phyloP scores from a whole-genome alignment of 1,284 basidiomycete genomes.

The Anthracocystis panici-leucophaei region DNA sequence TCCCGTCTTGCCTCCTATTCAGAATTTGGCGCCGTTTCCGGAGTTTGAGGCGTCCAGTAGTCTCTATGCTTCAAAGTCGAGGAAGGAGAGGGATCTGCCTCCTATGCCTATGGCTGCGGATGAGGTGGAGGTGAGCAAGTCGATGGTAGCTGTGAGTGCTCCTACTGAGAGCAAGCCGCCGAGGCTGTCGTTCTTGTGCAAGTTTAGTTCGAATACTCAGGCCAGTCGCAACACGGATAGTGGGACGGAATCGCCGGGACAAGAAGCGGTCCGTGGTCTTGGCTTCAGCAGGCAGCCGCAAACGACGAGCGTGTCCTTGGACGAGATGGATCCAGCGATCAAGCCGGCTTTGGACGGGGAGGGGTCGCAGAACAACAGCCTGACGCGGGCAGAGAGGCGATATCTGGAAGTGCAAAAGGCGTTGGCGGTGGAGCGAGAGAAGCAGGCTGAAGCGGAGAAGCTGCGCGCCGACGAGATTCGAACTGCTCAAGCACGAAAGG shows the following conservation, averaged over 20 bases:
- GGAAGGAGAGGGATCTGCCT: slow-evolving; percentile 41
- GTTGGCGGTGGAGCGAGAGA: slow-evolving; percentile 47
- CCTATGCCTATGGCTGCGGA: slow-evolving; percentile 39
- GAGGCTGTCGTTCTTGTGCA: slow-evolving; percentile 44
- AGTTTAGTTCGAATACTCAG: slow-evolving; percentile 36
- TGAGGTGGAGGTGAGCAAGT: slow-evolving; percentile 8
- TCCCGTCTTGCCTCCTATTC: slow-evolving; percentile 50
- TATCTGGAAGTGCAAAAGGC: slow-evolving; percentile 54
- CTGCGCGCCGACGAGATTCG: slow-evolving; percentile 27
- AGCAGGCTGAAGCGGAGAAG: slow-evolving; percentile 51
- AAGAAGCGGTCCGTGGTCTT: slow-evolving; percentile 5
- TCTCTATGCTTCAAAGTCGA: neutral
- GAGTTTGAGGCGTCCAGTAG: slow-evolving; percentile 8
- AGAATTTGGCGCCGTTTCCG: slow-evolving; percentile 53
- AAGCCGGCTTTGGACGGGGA: slow-evolving; percentile 33
- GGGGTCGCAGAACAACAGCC: slow-evolving; percentile 15
- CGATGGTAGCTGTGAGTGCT: slow-evolving; percentile 33
- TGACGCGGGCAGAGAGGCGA: slow-evolving; percentile 42
- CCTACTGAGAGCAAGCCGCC: slow-evolving; percentile 32
- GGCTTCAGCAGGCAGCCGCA: slow-evolving; percentile 10
- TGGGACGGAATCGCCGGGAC: slow-evolving; percentile 19
- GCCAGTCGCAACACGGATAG: slow-evolving; percentile 29
- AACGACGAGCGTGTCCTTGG: slow-evolving; percentile 18
- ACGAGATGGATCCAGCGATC: slow-evolving; percentile 40
- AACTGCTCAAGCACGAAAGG: slow-evolving; percentile 22